Base-by-base conservation (phyloP, 257 asterid species). In the Osmanthus fragrans region DNA sequence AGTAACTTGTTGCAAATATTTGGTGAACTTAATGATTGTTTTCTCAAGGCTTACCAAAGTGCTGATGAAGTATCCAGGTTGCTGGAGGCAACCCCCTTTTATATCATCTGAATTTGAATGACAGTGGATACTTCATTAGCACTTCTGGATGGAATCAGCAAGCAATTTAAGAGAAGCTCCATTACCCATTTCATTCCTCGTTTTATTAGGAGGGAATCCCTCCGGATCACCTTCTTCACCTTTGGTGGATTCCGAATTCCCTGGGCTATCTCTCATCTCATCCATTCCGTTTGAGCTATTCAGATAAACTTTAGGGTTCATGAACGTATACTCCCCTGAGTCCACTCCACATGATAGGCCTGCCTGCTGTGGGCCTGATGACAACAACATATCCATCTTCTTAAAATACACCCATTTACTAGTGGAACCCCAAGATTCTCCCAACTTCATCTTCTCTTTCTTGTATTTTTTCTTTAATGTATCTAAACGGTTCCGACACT, bases 381-480 rank as follows among this genome's bases (percentile, higher is more conserved):
- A 84, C 76, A 96, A 27, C 37, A 96, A 84, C 6, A 78, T 33
- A 74, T 96, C 99, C 85, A 96, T 89, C 78, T 90, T 94, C 89
- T 89, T 82, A 83, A 89, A 96, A 81, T 94, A 94, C 45, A 92
- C 86, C 98, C 97, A 96, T 21, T 86, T 87, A 60, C 87, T 89
- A 30, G 74, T 51, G 10, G 72, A 73, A 36, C 81, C 64, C n/a
- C 79, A 75, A 4, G 39, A 40, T 45, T 80, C 90, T 3, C 83
- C 88, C 4, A 82, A 37, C 83, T 89, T 91, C 82, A 63, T 69
- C 86, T 90, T 95, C 84, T 93, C 98, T 91, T 95, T 93, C 74
- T 95, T 95, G 91, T 95, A 95, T 45, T 95, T 95, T 76, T 95
- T 95, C 85, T 95, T 95, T 86, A 95, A 45, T 0, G 99, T 95